Base-by-base conservation (phyloP, 176 grass and related monocot species). In the Ananas comosus region DNA sequence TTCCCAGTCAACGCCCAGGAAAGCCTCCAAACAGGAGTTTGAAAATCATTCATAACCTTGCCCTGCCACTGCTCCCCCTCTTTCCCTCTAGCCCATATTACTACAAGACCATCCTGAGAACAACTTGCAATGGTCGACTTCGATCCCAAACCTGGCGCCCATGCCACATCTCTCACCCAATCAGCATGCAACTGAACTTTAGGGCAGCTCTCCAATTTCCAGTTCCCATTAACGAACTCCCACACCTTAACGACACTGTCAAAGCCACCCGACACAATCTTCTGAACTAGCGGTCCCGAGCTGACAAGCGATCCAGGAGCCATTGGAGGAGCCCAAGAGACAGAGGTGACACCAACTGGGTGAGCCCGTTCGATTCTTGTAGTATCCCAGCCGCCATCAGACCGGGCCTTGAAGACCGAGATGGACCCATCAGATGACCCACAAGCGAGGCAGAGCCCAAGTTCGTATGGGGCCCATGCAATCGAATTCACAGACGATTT, bases 401-500 rank as follows among this genome's bases (percentile, higher is more conserved):
- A 10, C 66, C 16, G 80, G 29, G 77, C 78, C 10, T 71, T 82
- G 51, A 86, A 87, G 52, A 93, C 54, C 42, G 90, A 93, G 68
- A 93, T 86, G 65, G 74, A 83, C 14, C 90, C 90, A 2, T 90
- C 91, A 10, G 91, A 87, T 49, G 91, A 95, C 0, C 75, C 87
- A 71, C 81, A 84, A 17, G 87, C 76, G 53, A 95, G 75, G 63
- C 56, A 82, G 75, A 90, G 83, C 21, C 91, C 91, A 1, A 90
- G 71, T 53, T 95, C 91, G 24, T 87, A 83, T 0, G 91, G 83
- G 10, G 91, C 83, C 83, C 83, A 95, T 73, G 81, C 84, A 78
- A 95, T 80, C 48, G 91, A 90, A 73, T 95, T 95, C 9, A 95
- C 86, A 13, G 91, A 95, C 0, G 91, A 80, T 72, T 88, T 87